phyloP scores from a whole-genome alignment of 108 stramenopile genomes.

The Nitzschia sp. region DNA sequence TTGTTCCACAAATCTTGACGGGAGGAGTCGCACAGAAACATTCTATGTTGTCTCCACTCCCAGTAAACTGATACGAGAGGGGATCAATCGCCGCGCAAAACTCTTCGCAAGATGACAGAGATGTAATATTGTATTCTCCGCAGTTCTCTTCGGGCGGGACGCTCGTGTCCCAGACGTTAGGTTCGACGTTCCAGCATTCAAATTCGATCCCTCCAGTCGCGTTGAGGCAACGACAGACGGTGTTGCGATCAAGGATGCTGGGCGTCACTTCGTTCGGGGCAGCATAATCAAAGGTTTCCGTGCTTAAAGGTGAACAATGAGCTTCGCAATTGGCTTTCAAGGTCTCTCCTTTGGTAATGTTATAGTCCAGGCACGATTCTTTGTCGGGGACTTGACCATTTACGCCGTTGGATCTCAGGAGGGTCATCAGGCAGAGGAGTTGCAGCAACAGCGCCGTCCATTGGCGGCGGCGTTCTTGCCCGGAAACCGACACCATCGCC shows the following conservation, averaged over 20 bases:
- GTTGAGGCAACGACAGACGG: conserved; percentile 23
- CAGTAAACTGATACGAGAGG: conserved; percentile 7
- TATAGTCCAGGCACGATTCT: conserved; percentile 16
- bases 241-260: conserved; percentile 20
- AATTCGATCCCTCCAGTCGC: background rate
- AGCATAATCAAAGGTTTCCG: conserved; percentile 23
- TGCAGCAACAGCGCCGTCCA: too few relatives aligned
- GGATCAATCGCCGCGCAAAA: conserved; percentile 32
- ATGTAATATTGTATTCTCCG: conserved; percentile 18
- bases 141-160: conserved; percentile 10
- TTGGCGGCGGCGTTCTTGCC: too few relatives aligned
- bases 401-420: too few relatives aligned
- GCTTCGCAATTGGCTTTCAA: conserved; percentile 5
- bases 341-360: conserved; percentile 7
- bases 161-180: conserved; percentile 27
- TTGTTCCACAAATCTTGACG: conserved; percentile 1
- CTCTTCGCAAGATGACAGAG: conserved; percentile 20
- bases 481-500: too few relatives aligned
- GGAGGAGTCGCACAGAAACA: conserved; percentile 16
- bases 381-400: too few relatives aligned
- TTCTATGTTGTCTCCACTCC: background rate
- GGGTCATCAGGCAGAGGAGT: too few relatives aligned
- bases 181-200: conserved; percentile 16
- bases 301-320: conserved; percentile 5
- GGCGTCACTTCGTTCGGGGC: conserved; percentile 12